A percentile compares a stretch with the other conserved stretches of the same genome.
Conservation (phyloP, 108 stramenopile genomes). For the Schizochytrium sp. region DNA sequence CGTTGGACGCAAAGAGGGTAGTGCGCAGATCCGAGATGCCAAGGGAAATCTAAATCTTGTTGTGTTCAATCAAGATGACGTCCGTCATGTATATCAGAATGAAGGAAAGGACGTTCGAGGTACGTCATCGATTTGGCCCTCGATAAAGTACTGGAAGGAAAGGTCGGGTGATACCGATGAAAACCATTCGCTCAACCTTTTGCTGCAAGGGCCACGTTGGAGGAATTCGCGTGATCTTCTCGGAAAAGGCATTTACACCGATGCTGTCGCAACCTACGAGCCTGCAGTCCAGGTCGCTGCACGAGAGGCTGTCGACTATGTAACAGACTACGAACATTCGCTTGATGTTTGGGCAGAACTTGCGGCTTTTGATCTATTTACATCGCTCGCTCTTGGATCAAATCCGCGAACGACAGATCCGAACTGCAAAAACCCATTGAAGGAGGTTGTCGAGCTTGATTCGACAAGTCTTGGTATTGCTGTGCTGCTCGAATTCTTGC, state of each 20-base stretch:
- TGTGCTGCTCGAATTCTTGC: background rate
- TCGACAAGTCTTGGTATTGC: background rate
- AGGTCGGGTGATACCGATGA: background rate
- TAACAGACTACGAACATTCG: background rate
- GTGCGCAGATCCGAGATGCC: background rate
- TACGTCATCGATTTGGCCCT: background rate
- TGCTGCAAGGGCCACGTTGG: background rate
- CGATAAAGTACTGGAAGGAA: background rate
- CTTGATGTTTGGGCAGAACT: background rate
- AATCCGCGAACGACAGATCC: background rate
- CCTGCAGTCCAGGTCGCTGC: background rate
- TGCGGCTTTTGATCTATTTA: conserved; percentile 37
- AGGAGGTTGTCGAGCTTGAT: conserved; percentile 41
- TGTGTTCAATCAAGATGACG: conserved; percentile 36
- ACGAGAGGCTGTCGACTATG: background rate
- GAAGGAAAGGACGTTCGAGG: background rate
- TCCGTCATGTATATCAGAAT: conserved; percentile 31
- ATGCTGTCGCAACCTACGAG: conserved; percentile 31
- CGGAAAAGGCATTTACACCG: background rate
- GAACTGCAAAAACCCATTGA: background rate
- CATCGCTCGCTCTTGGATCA: background rate
- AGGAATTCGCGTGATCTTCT: background rate
- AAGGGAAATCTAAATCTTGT: background rate
- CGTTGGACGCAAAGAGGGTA: background rate
- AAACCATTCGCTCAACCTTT: background rate